phyloP scores from a whole-genome alignment of 116 monocot genomes.

The Trichopus zeylanicus region DNA sequence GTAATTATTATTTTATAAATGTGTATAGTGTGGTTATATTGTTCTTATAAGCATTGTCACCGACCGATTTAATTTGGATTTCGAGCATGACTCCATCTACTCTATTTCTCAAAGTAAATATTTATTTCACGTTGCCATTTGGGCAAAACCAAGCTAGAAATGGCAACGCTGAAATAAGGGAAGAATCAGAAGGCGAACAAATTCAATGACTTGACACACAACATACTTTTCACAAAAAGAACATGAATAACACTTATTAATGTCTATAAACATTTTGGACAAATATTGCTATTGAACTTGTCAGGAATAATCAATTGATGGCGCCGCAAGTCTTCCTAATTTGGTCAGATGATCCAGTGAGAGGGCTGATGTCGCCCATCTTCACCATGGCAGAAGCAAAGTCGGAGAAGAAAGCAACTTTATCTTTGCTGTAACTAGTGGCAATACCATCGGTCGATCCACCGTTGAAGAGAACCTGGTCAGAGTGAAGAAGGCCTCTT shows the following conservation, averaged over 20 bases:
- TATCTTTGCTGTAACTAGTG: slow-evolving; percentile 4
- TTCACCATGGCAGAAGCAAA: slow-evolving; percentile 25
- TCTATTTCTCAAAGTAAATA: too few relatives aligned
- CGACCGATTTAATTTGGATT: too few relatives aligned
- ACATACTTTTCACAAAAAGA: neutral
- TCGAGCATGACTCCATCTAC: too few relatives aligned
- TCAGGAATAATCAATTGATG: slow-evolving; percentile 6
- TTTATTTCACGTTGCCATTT: neutral
- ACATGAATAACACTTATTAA: neutral
- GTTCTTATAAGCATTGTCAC: too few relatives aligned
- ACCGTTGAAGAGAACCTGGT: slow-evolving; percentile 19
- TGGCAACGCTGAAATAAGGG: neutral
- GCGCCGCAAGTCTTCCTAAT: slow-evolving; percentile 14
- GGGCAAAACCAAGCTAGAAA: neutral
- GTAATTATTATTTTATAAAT: too few relatives aligned
- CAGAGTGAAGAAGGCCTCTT: slow-evolving; percentile 22
- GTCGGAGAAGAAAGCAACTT: slow-evolving; percentile 8
- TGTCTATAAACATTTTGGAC: neutral
- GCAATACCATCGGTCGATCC: slow-evolving; percentile 20
- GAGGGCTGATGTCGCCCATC: slow-evolving; percentile 33
- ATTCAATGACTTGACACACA: too few relatives aligned
- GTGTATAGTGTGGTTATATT: too few relatives aligned
- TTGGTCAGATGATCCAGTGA: slow-evolving; percentile 11
- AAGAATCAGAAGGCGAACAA: too few relatives aligned
- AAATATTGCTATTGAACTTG: neutral